Conservation (phyloP, 2,329 filamentous ascomycete genomes). For the Aureobasidium sp. region DNA sequence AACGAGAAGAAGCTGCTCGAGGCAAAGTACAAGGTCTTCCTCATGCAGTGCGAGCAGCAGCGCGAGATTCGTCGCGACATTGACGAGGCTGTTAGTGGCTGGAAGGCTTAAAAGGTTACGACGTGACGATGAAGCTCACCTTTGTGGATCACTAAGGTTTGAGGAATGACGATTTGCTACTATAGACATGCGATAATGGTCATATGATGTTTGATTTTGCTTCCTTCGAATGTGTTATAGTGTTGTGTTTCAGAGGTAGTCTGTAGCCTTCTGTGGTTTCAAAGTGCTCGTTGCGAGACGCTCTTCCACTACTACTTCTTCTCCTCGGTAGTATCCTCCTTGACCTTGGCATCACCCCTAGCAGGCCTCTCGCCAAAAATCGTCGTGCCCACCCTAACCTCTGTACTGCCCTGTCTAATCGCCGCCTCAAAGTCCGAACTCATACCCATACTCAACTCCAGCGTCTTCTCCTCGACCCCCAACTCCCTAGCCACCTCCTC, state of each 20-base stretch:
- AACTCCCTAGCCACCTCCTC: conserved; percentile 60
- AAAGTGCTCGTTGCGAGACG: background rate
- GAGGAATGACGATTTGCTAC: background rate
- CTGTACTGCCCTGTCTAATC: conserved; percentile 70
- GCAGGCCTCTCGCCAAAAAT: conserved; percentile 81
- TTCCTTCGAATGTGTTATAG: background rate
- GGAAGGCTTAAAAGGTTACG: conserved; percentile 19
- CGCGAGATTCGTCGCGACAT: conserved; percentile 71
- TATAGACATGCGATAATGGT: background rate
- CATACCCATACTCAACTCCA: conserved; percentile 97
- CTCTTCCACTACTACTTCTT: conserved; percentile 16
- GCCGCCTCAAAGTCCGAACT: conserved; percentile 92
- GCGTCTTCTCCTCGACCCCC: conserved; percentile 42
- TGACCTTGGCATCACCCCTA: conserved; percentile 69
- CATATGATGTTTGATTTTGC: background rate
- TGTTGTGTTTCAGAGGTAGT: too few species aligned
- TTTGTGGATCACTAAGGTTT: background rate
- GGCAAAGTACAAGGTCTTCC: conserved; percentile 90
- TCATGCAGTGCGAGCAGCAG: conserved; percentile 84
- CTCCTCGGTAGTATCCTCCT: conserved; percentile 17
- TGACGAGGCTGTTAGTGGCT: conserved; percentile 45
- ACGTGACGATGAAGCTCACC: too few species aligned
- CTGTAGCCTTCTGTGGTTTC: too few species aligned
- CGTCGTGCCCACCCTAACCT: conserved; percentile 86
- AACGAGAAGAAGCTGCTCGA: conserved; percentile 71